Evolutionary conservation across 257 asterid species (phyloP), one percentile per base, ranked within the genome.

Genomic region (Thymus mandschuricus): DNA sequence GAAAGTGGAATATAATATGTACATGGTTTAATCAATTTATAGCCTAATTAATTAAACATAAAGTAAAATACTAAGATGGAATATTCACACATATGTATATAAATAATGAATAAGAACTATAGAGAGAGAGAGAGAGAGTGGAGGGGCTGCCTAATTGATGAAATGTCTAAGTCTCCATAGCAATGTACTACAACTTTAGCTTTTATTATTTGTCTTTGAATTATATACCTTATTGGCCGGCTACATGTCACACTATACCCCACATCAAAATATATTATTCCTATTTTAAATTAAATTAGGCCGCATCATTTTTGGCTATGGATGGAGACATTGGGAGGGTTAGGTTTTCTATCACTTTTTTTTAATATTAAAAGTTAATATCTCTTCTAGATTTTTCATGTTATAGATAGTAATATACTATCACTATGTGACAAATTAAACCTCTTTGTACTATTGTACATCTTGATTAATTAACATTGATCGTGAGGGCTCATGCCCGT

Each of bases 111-210:
- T 21, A 21, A 21, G 21, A 21, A 21, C 21, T 21, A 21, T n/a
- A n/a, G n/a, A 63, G 31, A 41, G 40, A 59, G 55, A 57, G 65
- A 52, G 31, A 52, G 29, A 52, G 59, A 72, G 85, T 85, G 85
- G 85, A 82, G 83, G 85, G 82, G 75, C 82, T 85, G 58, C 75
- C 75, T 69, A 43, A 68, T 71, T 74, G 68, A 74, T 70, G 76
- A 66, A 81, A 70, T 74, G 85, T 76, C 79, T 30, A 68, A 66
- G 55, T 64, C 21, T 21, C 70, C 69, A 74, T 54, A 27, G 60
- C 29, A 66, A 55, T 75, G 58, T 60, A 58, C 60, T 60, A 58
- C 60, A 51, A 68, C 74, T 68, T 59, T 73, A 64, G 69, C 66
- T 60, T 69, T 69, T 58, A 77, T 82, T 78, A 73, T 76, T 75